A percentile compares a stretch with the other conserved stretches of the same genome.
phyloP scores from a whole-genome alignment of 1,284 basidiomycete species.

The Bothia castanella region DNA sequence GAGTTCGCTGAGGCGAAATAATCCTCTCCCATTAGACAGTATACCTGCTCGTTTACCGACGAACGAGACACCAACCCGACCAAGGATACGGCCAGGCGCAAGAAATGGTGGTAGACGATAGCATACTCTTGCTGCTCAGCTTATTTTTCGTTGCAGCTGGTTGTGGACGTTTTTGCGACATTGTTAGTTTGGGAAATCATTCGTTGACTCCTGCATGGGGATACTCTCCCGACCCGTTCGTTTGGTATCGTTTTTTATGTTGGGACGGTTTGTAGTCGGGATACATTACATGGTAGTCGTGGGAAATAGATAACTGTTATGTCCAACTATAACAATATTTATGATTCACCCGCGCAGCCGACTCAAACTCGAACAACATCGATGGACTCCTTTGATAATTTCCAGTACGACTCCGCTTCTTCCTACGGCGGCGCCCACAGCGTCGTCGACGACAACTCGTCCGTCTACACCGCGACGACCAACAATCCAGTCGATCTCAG shows the following conservation, averaged over 20 bases:
- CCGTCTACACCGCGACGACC: constrained; percentile 75
- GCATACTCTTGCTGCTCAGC: no score
- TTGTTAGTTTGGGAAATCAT: constrained; percentile 1
- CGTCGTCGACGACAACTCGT: constrained; percentile 80
- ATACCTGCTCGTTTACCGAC: constrained; percentile 35
- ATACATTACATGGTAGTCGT: constrained; percentile 17
- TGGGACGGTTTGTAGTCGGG: constrained; percentile 16
- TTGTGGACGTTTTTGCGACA: constrained; percentile 17
- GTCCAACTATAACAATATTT: constrained; percentile 1
- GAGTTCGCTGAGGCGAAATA: constrained; percentile 21
- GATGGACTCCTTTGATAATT: constrained; percentile 87
- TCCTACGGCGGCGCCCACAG: constrained; percentile 71
- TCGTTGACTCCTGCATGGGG: constrained; percentile 11
- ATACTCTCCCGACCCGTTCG: constrained; percentile 12
- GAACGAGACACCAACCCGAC: constrained; percentile 63
- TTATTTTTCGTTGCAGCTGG: no score
- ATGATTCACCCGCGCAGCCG: neutral
- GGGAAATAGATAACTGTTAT: constrained; percentile 32
- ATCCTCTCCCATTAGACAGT: constrained; percentile 22
- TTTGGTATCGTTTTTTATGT: constrained; percentile 13
- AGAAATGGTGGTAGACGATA: constrained; percentile 30
- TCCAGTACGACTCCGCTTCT: constrained; percentile 76
- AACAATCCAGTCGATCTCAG: constrained; percentile 63
- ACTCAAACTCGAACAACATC: constrained; percentile 24
- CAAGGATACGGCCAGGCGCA: constrained; percentile 39